Percentiles rank a stretch among this genome's conserved stretches.
These are phyloP conservation scores for Pleurotus ostreatus DNA, from an alignment of 768 basidiomycete species.

Conservation along the genomic window DNA sequence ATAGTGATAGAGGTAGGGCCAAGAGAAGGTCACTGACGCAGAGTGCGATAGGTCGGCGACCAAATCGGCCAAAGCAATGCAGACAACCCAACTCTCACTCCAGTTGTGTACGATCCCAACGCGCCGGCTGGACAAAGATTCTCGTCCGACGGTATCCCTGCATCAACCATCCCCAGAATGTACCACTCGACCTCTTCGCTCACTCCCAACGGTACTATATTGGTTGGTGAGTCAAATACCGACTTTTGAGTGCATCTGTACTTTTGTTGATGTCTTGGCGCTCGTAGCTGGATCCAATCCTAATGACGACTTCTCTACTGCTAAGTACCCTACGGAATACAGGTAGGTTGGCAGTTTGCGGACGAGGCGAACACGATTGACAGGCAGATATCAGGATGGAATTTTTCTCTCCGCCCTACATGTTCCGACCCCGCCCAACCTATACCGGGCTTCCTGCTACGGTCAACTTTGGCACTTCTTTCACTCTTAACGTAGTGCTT, in stretches of 20 bases:
- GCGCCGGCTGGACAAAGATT: slow-evolving; percentile 24
- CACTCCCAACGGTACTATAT: slow-evolving; percentile 26
- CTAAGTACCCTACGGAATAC: slow-evolving; percentile 30
- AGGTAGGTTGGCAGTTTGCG: slow-evolving; percentile 10
- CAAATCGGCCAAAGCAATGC: slow-evolving; percentile 34
- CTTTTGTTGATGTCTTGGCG: neutral
- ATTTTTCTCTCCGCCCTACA: slow-evolving; percentile 38
- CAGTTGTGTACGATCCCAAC: slow-evolving; percentile 28
- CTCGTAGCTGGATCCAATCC: slow-evolving; percentile 41
- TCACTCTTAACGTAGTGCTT: slow-evolving; percentile 28
- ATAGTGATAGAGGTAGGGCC: neutral
- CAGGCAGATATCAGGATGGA: slow-evolving; percentile 24
- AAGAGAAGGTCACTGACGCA: neutral
- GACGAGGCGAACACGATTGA: neutral
- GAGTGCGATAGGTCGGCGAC: slow-evolving; percentile 20
- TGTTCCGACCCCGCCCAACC: slow-evolving; percentile 29
- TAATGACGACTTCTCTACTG: slow-evolving; percentile 23
- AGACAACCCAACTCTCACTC: slow-evolving; percentile 28
- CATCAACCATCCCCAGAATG: slow-evolving; percentile 25
- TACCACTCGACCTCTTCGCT: slow-evolving; percentile 31
- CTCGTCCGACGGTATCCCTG: slow-evolving; percentile 24
- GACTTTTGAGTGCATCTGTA: neutral
- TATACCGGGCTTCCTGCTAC: slow-evolving; percentile 30
- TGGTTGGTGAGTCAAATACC: slow-evolving; percentile 17
- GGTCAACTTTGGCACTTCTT: slow-evolving; percentile 31